Base-by-base conservation (phyloP, 257 asterid species). In the Coffea canephora region DNA sequence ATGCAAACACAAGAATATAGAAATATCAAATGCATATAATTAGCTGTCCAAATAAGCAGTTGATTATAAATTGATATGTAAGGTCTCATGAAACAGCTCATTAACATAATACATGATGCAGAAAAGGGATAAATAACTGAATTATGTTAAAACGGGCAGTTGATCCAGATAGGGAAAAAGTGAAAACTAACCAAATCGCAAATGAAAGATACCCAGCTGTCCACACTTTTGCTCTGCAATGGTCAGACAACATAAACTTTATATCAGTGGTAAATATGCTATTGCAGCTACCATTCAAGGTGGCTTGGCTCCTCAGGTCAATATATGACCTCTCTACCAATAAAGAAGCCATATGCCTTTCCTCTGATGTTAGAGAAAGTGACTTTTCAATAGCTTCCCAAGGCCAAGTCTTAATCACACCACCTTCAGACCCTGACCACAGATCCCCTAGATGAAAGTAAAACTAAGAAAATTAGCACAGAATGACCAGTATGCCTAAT, bases 361-460 rank as follows among this genome's bases (percentile, higher is more conserved):
- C 98, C 75, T 95, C 98, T 77, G 36, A 14, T 79, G 87, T 86
- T 76, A 89, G 82, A 73, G 93, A 73, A 82, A 94, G 90, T 23
- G 97, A 85, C 81, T 88, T 96, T 84, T 92, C 98, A 75, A 94
- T 87, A 85, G 96, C 93, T 89, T 96, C 99, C 97, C 98, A 96
- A 25, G 97, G 92, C 98, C 99, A 96, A 79, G 91, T 85, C 89
- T 88, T 96, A 71, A 96, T 74, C 65, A 90, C 86, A 82, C 98
- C 99, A 77, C 93, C 91, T 87, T 96, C 99, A 74, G 98, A 96
- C 68, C 97, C 98, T 19, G 97, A 84, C 99, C 99, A 96, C 19
- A 96, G 80, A 85, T 96, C 98, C 85, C 99, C 99, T 96, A 86
- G 65, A 88, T 61, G 79, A 80, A 79, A 89, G 64, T 74, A 74